Evolutionary conservation across 1,284 basidiomycete genomes (phyloP).

Genomic region (Ceratobasidium sp.): DNA sequence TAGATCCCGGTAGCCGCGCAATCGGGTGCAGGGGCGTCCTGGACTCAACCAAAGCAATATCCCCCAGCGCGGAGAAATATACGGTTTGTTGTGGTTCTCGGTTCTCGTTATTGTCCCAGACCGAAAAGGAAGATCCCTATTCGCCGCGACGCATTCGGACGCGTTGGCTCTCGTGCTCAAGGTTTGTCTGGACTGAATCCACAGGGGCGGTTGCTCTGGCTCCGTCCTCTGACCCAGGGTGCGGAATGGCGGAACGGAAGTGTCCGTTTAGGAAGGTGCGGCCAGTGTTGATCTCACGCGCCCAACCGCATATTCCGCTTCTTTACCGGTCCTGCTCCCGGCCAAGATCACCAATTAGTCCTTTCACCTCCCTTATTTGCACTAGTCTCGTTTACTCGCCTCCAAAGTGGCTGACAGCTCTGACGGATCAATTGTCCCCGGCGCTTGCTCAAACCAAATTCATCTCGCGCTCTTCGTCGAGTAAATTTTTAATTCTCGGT

Average conservation of each 20-base stretch:
- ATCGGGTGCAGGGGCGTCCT: background rate
- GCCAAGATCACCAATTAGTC: constrained; percentile 7
- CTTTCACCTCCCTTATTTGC: constrained; percentile 9
- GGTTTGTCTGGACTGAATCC: too few relatives aligned
- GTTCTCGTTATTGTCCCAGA: background rate
- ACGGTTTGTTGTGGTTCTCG: background rate
- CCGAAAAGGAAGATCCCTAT: background rate
- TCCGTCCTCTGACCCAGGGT: too few relatives aligned
- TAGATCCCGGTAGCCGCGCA: too few relatives aligned
- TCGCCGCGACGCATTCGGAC: background rate
- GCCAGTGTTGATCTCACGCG: background rate
- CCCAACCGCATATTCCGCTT: background rate
- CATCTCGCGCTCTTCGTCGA: background rate
- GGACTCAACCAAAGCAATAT: background rate
- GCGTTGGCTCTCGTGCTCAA: background rate
- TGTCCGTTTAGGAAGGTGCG: too few relatives aligned
- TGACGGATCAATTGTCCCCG: constrained; percentile 20
- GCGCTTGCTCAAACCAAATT: constrained; percentile 1
- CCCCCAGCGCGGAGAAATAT: background rate
- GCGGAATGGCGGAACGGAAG: too few relatives aligned
- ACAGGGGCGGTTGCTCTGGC: too few relatives aligned
- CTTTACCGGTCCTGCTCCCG: background rate
- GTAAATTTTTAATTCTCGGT: too few relatives aligned
- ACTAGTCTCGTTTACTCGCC: constrained; percentile 27
- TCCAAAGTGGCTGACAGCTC: background rate